Base-by-base conservation (phyloP, 2,329 filamentous ascomycete genomes). In the Colletotrichum sansevieriae region DNA sequence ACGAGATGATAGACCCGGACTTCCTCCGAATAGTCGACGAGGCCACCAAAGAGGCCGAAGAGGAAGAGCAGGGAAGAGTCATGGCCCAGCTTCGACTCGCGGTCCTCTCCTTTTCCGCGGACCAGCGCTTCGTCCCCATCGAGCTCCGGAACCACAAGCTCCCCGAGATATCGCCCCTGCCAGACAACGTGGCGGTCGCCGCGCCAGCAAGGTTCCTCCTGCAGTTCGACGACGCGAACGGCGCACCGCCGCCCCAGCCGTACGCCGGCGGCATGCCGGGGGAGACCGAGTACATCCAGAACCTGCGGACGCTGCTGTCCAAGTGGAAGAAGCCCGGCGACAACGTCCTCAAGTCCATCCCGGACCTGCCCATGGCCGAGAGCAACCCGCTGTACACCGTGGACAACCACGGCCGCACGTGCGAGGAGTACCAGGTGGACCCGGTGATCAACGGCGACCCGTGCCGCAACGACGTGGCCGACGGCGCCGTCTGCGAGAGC, bases 401-500 rank as follows among this genome's bases (percentile, higher is more conserved):
- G 25, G 35, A 39, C 46, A 47, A n/a, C 29, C n/a, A 44, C 46
- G 20, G 20, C 51, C 49, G 43, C 15, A 22, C 43, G 43, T 70
- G 68, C 65, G 61, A 58, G 41, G 65, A 68, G 57, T 51, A 33
- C 41, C 8, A 41, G n/a, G 33, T 12, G 58, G 35, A 44, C 3
- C 57, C 56, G 3, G 29, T 29, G 29, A 44, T 20, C 22, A 13
- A 20, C 10, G 18, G 29, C 37, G 25, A 25, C 52, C 6, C 13
- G 1, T 44, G 46, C 44, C 18, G 37, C 22, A 41, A 18, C 22
- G 10, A 1, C 57, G 44, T 46, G 25, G n/a, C 9, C 39, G 11
- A 56, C 47, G 25, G 49, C 33, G 54, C 39, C 2, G 18, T 41
- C 18, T 76, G 76, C 66, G 74, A 73, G 46, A 71, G 73, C 58